Evolutionary conservation across 2,329 filamentous ascomycete genomes (phyloP), one percentile per base, ranked within the genome.

Genomic region (Nannizzia gypsea): DNA sequence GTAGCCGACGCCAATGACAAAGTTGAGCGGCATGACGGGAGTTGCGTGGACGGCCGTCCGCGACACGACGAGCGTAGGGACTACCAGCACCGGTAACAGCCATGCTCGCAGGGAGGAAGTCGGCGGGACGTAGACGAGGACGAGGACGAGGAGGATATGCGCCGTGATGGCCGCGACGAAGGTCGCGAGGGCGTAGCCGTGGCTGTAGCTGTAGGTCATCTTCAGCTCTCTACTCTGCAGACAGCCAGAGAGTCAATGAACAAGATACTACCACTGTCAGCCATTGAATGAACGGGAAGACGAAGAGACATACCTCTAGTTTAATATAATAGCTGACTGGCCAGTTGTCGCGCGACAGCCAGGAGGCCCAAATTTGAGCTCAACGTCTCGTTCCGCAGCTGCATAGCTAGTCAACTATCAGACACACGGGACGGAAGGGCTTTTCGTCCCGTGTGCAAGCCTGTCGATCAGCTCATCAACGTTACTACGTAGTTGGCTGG

Each of bases 91-190:
- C 13, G 56, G 56, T 1, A 59, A 20, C 34, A 55, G 38, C 24
- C 9, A 59, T n/a, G 38, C 48, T n/a, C 59, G 56, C 40, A 58
- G 48, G 36, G 54, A 56, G n/a, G 59, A 61, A 15, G 46, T 56
- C 15, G 59, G 56, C 5, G 56, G 56, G 15, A 59, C n/a, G 26
- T 54, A 46, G 22, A 58, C 44, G 34, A 61, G 56, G 9, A 48
- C 56, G 22, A 58, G 17, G 17, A 48, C 22, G 28, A 58, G 56
- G 22, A 61, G 56, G n/a, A 56, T 13, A 31, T 57, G 13, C 8
- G 56, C 28, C 11, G 57, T 40, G 11, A 40, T 4, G 24, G 40
- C 22, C 4, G 46, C 34, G 8, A 61, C 13, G 48, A 56, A 61
- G 17, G 56, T 46, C 36, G 58, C 34, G 50, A 31, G 17, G 11